Base-by-base conservation (phyloP, 148 eudicot genomes). In the Nepenthes gracilis region DNA sequence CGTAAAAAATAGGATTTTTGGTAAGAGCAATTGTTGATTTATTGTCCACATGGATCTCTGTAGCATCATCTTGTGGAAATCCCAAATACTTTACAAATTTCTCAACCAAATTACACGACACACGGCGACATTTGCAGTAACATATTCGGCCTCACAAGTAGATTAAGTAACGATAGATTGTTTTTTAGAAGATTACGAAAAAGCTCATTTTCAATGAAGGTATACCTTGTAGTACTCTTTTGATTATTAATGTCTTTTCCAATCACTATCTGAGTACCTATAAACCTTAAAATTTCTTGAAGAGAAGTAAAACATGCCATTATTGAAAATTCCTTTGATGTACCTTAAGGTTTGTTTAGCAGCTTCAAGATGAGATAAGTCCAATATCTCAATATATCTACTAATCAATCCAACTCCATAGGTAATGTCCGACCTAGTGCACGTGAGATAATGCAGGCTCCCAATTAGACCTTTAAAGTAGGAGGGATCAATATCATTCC, bases 321-420 rank as follows among this genome's bases (percentile, higher is more conserved):
- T 36, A 55, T 35, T 36, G 23, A 32, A 6, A 55, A 36, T 55
- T 11, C 36, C 1, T 2, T 55, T 55, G 8, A 55, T 9, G 36
- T 33, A 55, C 36, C 1, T 36, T 10, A 55, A 5, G 11, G 23
- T 23, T 55, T 36, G 2, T 23, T 55, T 55, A 2, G 9, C 12
- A 8, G 33, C 58, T 55, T 55, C 36, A 8, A 32, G 11, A 33
- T 33, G 58, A 55, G 36, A 55, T 52, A 11, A 23, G 1, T 7
- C 4, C 5, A 5, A 36, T 5, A 11, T 6, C 23, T 55, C 58
- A 36, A 33, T 55, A 10, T 1, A 55, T 10, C 38, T 55, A 4
- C 58, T 55, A 3, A 55, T 55, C 58, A 55, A n/a, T 1, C 58
- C 58, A 55, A 55, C 58, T 32, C 36, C 58, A 55, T 55, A 33